Evolutionary conservation across 2,329 filamentous ascomycete genomes (phyloP).

Genomic region (Colletotrichum liaoningense): DNA sequence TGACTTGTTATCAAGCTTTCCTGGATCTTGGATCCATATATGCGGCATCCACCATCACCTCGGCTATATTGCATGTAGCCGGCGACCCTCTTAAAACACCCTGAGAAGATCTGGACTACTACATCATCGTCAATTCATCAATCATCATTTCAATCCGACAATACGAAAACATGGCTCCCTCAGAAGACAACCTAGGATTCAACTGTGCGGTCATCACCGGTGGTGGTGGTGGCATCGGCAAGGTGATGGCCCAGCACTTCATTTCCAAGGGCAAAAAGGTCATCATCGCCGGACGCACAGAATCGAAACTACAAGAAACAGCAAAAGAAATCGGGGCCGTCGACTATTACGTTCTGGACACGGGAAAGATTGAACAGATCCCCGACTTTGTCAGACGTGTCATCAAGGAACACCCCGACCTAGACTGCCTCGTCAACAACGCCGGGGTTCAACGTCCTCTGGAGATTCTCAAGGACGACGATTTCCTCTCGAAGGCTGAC

Average conservation of each 20-base stretch:
- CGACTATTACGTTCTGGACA: constrained; percentile 65
- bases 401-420: constrained; percentile 55
- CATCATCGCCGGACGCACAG: constrained; percentile 65
- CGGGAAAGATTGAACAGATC: constrained; percentile 56
- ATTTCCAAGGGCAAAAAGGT: constrained; percentile 60
- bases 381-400: constrained; percentile 57
- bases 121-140: neutral
- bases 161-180: neutral
- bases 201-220: constrained; percentile 61
- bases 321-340: constrained; percentile 56
- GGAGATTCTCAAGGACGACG: constrained; percentile 51
- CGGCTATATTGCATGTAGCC: neutral
- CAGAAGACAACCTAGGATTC: constrained; percentile 44
- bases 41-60: neutral
- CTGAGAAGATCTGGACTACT: neutral
- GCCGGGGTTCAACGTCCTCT: constrained; percentile 68
- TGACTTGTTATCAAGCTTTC: no score
- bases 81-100: neutral
- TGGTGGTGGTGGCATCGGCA: constrained; percentile 64
- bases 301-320: constrained; percentile 60
- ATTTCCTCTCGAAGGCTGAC: constrained; percentile 63
- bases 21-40: neutral
- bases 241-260: constrained; percentile 58
- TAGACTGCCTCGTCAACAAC: constrained; percentile 71
- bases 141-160: neutral